A percentile compares a stretch with the other conserved stretches of the same genome.
Evolutionary conservation across 108 stramenopile species (phyloP).

Genomic region (Nitzschia sp.): DNA sequence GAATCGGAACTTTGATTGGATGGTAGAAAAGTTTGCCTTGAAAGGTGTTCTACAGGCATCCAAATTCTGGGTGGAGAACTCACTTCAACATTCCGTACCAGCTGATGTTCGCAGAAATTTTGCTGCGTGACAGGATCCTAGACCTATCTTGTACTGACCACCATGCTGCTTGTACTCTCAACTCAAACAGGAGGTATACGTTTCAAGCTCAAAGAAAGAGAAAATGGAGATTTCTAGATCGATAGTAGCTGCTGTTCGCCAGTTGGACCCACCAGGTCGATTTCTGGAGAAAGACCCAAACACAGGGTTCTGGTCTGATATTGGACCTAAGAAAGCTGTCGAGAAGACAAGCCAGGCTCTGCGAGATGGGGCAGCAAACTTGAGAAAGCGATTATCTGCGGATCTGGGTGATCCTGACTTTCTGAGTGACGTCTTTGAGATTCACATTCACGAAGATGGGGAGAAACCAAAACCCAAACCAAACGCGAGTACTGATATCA

Average conservation of each 20-base stretch:
- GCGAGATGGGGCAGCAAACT: conserved; percentile 69
- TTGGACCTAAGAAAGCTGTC: conserved; percentile 67
- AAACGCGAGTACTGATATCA: neutral
- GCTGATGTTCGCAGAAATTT: neutral
- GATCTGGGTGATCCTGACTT: conserved; percentile 70
- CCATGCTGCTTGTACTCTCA: neutral
- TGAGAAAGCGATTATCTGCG: conserved; percentile 64
- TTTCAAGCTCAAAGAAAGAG: conserved; percentile 69
- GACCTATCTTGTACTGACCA: neutral
- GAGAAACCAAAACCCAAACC: neutral
- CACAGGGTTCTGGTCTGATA: conserved; percentile 59
- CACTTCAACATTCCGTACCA: too few species aligned
- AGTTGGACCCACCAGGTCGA: conserved; percentile 59
- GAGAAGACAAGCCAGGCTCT: conserved; percentile 79
- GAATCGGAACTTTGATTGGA: too few species aligned
- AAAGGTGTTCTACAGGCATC: neutral
- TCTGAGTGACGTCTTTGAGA: conserved; percentile 57
- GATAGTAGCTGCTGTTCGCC: conserved; percentile 75
- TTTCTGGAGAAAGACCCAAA: conserved; percentile 70
- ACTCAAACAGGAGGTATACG: conserved; percentile 64
- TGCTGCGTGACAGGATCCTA: neutral
- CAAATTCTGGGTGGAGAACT: too few species aligned
- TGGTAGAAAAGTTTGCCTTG: too few species aligned
- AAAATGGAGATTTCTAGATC: conserved; percentile 78
- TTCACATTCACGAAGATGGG: conserved; percentile 16